Evolutionary conservation across 108 stramenopile genomes (phyloP), one percentile per base, ranked within the genome.

Genomic region (Mediolabrus comicus): DNA sequence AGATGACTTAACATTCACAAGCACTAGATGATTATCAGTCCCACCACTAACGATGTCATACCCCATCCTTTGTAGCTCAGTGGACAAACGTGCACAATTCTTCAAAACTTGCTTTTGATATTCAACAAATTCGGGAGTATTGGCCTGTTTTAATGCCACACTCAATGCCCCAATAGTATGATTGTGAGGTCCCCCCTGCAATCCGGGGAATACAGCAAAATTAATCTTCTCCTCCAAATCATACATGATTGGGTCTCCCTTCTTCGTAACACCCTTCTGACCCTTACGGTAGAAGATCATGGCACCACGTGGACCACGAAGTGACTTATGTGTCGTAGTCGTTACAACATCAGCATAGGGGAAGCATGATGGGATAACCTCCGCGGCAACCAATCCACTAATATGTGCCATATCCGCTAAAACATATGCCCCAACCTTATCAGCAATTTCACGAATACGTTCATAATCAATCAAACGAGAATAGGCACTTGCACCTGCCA

Each of bases 401-500:
- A 99, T 98, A 91, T 99, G 99, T 22, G 99, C 99, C 99, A 99
- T 99, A 75, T 99, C 99, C 4, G 97, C 83, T 71, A 99, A 67
- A 64, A 99, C 89, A 63, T 95, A 96, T 16, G 99, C 97, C 32
- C 89, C 93, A 33, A 96, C 92, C 63, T 83, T 72, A 72, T 98
- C 98, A 31, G 94, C 92, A 69, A 97, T 96, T 46, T 92, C 61
- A 32, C 95, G 95, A 69, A 99, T 97, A 54, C 97, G 93, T 68
- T 97, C 96, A 74, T 99, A 99, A 86, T 99, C 99, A 75, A 99
- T 97, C 52, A 97, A 74, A 46, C 99, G 96, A 25, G 98, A 82
- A 84, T 99, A 99, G 12, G 99, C 99, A 46, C 95, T 97, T 9
- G 98, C 98, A 19, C 99, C 99, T 14, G 99, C 99, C 1, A 99